Evolutionary conservation across 306 rosid genomes (phyloP).

Genomic region (Luffa aegyptiaca): DNA sequence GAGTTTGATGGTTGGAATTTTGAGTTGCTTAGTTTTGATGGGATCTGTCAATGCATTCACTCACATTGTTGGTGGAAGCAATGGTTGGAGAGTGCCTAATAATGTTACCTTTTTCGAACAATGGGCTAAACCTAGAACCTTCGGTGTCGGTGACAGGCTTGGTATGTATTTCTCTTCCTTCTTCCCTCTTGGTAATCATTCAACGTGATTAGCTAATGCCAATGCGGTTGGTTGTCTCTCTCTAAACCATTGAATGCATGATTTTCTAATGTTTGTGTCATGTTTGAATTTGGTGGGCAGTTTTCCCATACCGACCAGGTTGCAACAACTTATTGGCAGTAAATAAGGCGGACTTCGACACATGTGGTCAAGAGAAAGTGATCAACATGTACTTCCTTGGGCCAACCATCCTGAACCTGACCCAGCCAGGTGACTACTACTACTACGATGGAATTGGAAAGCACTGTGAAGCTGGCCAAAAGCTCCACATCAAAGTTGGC

Average conservation of each 20-base stretch:
- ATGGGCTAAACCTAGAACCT: constrained; percentile 48
- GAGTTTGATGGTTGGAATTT: constrained; percentile 7
- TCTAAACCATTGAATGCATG: too few species aligned
- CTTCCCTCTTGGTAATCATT: not conserved
- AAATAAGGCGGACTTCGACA: constrained; percentile 22
- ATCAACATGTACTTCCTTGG: constrained; percentile 29
- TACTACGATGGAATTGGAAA: constrained; percentile 47
- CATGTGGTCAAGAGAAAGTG: constrained; percentile 21
- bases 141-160: constrained; percentile 48
- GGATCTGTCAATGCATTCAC: constrained; percentile 23
- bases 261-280: too few species aligned
- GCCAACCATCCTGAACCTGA: constrained; percentile 24
- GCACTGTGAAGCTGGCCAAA: constrained; percentile 70
- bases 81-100: constrained; percentile 54
- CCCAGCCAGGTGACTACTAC: constrained; percentile 34
- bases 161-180: constrained; percentile 18
- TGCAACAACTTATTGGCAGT: constrained; percentile 35
- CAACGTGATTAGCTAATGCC: too few species aligned
- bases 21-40: constrained; percentile 18
- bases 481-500: constrained; percentile 34
- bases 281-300: constrained; percentile 4
- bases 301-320: constrained; percentile 36
- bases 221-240: too few species aligned
- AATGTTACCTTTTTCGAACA: constrained; percentile 19
- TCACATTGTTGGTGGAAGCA: constrained; percentile 55